phyloP scores from a whole-genome alignment of 176 grass and related monocot species.

The Cymbopogon citratus region DNA sequence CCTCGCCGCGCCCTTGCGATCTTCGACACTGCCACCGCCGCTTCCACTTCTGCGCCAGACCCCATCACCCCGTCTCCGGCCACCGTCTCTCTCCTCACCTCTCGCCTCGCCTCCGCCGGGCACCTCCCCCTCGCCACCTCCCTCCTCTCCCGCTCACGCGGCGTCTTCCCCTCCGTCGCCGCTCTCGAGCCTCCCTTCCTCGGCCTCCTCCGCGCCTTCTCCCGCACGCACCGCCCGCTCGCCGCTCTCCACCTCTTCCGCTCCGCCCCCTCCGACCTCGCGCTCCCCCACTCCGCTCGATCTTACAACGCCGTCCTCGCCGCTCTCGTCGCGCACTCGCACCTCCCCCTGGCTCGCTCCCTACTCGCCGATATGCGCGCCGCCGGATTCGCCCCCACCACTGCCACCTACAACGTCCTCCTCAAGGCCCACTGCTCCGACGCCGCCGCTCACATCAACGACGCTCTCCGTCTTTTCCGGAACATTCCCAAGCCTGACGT shows the following conservation, averaged over 20 bases:
- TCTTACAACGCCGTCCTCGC: constrained; percentile 74
- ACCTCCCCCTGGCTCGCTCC: constrained; percentile 46
- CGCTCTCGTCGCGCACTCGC: constrained; percentile 53
- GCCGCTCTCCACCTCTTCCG: constrained; percentile 70
- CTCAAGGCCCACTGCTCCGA: constrained; percentile 72
- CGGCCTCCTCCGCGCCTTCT: constrained; percentile 61
- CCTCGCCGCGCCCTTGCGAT: constrained; percentile 54
- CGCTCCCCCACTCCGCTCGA: constrained; percentile 51
- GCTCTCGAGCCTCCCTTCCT: constrained; percentile 53
- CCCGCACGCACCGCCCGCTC: constrained; percentile 55
- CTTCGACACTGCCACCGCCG: constrained; percentile 68
- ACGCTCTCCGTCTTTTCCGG: constrained; percentile 41
- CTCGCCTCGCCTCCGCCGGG: constrained; percentile 68
- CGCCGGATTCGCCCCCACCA: constrained; percentile 48
- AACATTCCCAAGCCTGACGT: constrained; percentile 50
- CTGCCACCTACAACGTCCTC: constrained; percentile 77
- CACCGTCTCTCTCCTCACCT: constrained; percentile 56
- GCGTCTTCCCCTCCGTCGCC: constrained; percentile 31
- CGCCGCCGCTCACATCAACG: constrained; percentile 27
- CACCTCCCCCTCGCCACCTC: constrained; percentile 54
- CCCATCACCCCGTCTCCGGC: constrained; percentile 29
- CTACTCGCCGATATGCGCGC: constrained; percentile 74
- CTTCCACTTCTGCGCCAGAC: constrained; percentile 10
- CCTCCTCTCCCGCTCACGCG: constrained; percentile 51
- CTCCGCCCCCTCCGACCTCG: constrained; percentile 45